Evolutionary conservation across 768 basidiomycete genomes (phyloP), one percentile per base, ranked within the genome.

Genomic region (Trametes maxima): DNA sequence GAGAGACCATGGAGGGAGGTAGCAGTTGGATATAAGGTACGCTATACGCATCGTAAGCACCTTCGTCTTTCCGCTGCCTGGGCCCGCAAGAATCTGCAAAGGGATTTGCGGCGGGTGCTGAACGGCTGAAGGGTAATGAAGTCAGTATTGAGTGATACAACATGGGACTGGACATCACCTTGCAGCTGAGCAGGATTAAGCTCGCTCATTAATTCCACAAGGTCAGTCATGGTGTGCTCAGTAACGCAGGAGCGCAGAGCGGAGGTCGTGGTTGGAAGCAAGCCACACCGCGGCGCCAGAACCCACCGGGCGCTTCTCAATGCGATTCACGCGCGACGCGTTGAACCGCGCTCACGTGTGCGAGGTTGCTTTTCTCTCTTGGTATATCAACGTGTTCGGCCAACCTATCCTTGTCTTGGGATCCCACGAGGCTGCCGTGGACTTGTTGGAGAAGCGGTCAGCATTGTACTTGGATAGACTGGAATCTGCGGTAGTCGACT

Each of bases 61-160:
- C 72, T 82, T 87, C 0, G 87, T 89, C 70, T 89, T 89, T 22
- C 89, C 91, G 67, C 89, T 82, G n/a, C 82, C 81, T 14, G 92
- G 92, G 10, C 92, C 92, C 43, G 91, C 92, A 1, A 94, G 77
- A 47, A 94, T 91, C 72, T 94, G 92, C 5, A 92, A 74, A 1
- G 91, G 87, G 43, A 80, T 72, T 19, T 77, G 62, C 12, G 88
- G 87, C 3, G 82, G 75, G 70, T 88, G 85, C 54, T 80, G 77
- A 8, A 91, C 90, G 59, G 91, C 91, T 92, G 54, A 16, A n/a
- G 21, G 16, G 17, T 14, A 16, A 37, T n/a, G 24, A 22, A n/a
- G 8, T 10, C 40, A 36, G 22, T 24, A 44, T 14, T 48, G 12
- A 25, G 17, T 8, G 13, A 35, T 19, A 12, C 22, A 16, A 7